Evolutionary conservation across 2,329 filamentous ascomycete genomes (phyloP).

Genomic region (Mariannaea elegans): DNA sequence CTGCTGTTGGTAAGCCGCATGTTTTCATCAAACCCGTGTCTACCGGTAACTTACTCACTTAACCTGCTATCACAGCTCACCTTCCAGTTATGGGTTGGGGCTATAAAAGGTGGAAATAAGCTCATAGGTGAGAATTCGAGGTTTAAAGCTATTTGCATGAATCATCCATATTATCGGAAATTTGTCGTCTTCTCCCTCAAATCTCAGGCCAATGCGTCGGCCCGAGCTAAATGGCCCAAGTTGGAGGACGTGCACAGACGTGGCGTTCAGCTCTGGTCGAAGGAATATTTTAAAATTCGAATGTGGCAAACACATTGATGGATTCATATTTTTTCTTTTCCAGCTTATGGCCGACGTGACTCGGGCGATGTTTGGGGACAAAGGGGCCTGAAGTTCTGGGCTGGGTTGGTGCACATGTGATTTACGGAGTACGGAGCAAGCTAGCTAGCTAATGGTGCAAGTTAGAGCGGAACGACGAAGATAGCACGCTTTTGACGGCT

Average conservation of each 20-base stretch:
- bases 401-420: background rate
- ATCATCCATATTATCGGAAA: slow-evolving; percentile 16
- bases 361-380: background rate
- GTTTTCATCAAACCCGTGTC: too few species aligned
- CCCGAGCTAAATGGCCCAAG: background rate
- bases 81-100: too few species aligned
- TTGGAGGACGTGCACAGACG: slow-evolving; percentile 11
- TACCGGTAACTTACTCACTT: too few species aligned
- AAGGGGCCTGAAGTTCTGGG: background rate
- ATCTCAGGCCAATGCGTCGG: slow-evolving; percentile 7
- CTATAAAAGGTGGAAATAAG: background rate
- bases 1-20: too few species aligned
- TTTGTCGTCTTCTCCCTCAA: slow-evolving; percentile 1
- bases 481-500: too few species aligned
- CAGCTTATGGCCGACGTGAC: background rate
- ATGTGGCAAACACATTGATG: background rate
- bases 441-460: too few species aligned
- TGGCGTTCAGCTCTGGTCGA: background rate
- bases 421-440: too few species aligned
- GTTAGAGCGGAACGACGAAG: too few species aligned
- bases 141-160: slow-evolving; percentile 7
- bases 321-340: background rate
- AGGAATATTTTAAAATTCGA: too few species aligned
- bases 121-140: background rate
- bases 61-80: too few species aligned